phyloP scores from a whole-genome alignment of 345 rosid genomes.

The Lepidium africanum region DNA sequence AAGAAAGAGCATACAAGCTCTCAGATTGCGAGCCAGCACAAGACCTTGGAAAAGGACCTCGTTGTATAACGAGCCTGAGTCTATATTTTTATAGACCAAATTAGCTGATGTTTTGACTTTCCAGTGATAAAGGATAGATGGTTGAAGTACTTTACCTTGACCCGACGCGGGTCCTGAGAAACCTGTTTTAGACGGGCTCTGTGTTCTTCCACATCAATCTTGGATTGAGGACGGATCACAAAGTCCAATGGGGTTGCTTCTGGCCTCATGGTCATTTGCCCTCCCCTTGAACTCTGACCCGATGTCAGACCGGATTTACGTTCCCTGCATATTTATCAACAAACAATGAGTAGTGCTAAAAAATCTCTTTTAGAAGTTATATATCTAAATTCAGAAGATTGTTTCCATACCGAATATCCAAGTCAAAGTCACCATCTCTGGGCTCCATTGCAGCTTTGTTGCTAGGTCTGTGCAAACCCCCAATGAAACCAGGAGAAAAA shows the following conservation, averaged over 20 bases:
- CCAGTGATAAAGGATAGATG: neutral
- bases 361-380: neutral
- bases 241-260: slow-evolving; percentile 96
- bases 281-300: slow-evolving; percentile 57
- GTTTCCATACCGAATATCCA: slow-evolving; percentile 57
- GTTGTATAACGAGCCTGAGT: neutral
- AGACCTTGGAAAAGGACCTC: too few relatives aligned
- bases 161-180: slow-evolving; percentile 85
- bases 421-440: slow-evolving; percentile 83
- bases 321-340: slow-evolving; percentile 36
- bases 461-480: slow-evolving; percentile 43
- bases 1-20: neutral
- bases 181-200: slow-evolving; percentile 83
- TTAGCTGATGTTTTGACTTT: neutral
- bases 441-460: slow-evolving; percentile 71
- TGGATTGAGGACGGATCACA: slow-evolving; percentile 88
- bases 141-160: slow-evolving; percentile 44
- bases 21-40: neutral
- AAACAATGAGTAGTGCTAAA: neutral
- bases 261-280: slow-evolving; percentile 73
- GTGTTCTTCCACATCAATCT: slow-evolving; percentile 81
- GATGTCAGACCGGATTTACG: slow-evolving; percentile 66
- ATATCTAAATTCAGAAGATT: neutral
- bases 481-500: neutral
- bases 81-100: neutral